These are phyloP conservation scores for Gynostemma pentaphyllum DNA, from an alignment of 306 rosid genomes.

Conservation along the genomic window DNA sequence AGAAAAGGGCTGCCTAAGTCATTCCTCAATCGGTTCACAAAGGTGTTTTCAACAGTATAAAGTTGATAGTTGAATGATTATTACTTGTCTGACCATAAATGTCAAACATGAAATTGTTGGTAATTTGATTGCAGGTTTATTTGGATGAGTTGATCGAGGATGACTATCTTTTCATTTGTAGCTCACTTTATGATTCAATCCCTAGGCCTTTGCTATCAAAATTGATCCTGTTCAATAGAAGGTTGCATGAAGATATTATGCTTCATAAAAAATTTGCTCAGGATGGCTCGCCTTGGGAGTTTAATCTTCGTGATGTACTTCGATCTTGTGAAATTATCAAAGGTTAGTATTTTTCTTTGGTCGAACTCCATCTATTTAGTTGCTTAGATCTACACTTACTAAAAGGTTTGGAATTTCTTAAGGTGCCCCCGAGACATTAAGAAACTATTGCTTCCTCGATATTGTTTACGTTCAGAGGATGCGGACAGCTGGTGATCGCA, in stretches of 20 bases:
- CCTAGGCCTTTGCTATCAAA: conserved; percentile 41
- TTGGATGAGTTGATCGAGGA: conserved; percentile 74
- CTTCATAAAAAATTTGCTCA: conserved; percentile 58
- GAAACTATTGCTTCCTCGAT: conserved; percentile 57
- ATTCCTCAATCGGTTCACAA: conserved; percentile 82
- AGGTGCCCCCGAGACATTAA: conserved; percentile 39
- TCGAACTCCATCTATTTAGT: not conserved
- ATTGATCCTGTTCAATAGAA: conserved; percentile 57
- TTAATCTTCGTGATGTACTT: conserved; percentile 84
- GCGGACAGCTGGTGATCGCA: conserved; percentile 77
- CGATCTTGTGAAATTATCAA: conserved; percentile 79
- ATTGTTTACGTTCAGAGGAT: conserved; percentile 74
- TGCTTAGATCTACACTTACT: conserved; percentile 1
- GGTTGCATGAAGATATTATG: conserved; percentile 71
- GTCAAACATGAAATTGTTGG: not conserved
- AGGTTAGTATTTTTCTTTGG: conserved; percentile 30
- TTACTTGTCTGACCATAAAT: not conserved
- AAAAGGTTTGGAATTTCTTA: conserved; percentile 13
- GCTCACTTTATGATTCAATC: conserved; percentile 55
- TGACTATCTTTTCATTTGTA: conserved; percentile 70
- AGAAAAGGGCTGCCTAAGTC: conserved; percentile 94
- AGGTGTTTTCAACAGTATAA: conserved; percentile 33
- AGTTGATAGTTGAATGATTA: not conserved
- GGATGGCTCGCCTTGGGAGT: conserved; percentile 96
- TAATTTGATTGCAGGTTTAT: conserved; percentile 64